A percentile compares a stretch with the other conserved stretches of the same genome.
phyloP scores from a whole-genome alignment of 1,284 basidiomycete genomes.

The Cryptococcus deneoformans region DNA sequence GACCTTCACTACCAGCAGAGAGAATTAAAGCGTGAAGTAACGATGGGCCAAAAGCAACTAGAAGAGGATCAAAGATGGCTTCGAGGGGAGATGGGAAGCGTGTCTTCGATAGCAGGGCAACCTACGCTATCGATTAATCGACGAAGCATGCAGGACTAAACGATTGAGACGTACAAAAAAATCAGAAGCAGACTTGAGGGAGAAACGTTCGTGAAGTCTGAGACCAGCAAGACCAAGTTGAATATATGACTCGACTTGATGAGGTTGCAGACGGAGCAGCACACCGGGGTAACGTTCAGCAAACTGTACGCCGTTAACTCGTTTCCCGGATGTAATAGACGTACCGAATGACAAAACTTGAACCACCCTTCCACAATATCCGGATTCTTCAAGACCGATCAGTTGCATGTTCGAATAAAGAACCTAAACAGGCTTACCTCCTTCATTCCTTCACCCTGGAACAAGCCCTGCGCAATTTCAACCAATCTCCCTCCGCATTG shows the following conservation, averaged over 20 bases:
- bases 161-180: conserved; percentile 62
- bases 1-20: conserved; percentile 76
- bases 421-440: conserved; percentile 53
- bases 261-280: conserved; percentile 66
- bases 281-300: conserved; percentile 68
- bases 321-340: conserved; percentile 2
- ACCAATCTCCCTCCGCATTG: conserved; percentile 60
- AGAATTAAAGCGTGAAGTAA: conserved; percentile 69
- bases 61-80: conserved; percentile 47
- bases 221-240: conserved; percentile 68
- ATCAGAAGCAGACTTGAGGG: conserved; percentile 72
- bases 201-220: conserved; percentile 79
- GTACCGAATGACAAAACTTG: conserved; percentile 57
- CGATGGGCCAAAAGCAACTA: conserved; percentile 62
- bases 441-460: conserved; percentile 65
- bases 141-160: background rate
- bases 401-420: background rate
- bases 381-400: conserved; percentile 57
- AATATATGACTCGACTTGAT: conserved; percentile 67
- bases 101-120: conserved; percentile 46
- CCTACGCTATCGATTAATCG: conserved; percentile 15
- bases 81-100: conserved; percentile 46
- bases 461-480: conserved; percentile 58
- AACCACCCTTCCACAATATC: conserved; percentile 88
- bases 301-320: conserved; percentile 52